Evolutionary conservation across 495 filamentous ascomycete species (phyloP).

Genomic region (Glarea lozoyensis): DNA sequence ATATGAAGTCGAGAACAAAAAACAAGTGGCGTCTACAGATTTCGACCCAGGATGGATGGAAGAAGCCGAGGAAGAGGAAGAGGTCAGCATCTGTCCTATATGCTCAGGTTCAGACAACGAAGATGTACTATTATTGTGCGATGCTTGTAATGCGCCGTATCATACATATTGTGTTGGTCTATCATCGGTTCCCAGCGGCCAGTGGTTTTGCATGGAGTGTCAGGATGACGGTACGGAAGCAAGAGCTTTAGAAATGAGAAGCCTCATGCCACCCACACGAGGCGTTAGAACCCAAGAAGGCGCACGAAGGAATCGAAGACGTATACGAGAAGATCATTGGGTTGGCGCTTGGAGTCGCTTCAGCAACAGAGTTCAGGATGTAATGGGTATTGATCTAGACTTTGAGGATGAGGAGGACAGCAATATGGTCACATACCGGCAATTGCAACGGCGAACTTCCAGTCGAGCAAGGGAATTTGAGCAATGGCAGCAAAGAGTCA

Average conservation of each 20-base stretch:
- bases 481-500: conserved; percentile 71
- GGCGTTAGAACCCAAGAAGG: conserved; percentile 38
- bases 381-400: conserved; percentile 72
- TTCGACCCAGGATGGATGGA: conserved; percentile 74
- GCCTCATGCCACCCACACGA: conserved; percentile 17
- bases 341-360: conserved; percentile 46
- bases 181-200: conserved; percentile 56
- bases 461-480: conserved; percentile 57
- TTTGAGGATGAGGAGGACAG: conserved; percentile 76
- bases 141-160: conserved; percentile 74
- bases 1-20: conserved; percentile 79
- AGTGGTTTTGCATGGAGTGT: conserved; percentile 84
- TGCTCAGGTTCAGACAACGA: conserved; percentile 70
- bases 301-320: conserved; percentile 35
- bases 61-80: conserved; percentile 57
- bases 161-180: conserved; percentile 85
- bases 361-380: conserved; percentile 38
- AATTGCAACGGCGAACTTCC: conserved; percentile 49
- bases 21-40: conserved; percentile 64
- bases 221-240: conserved; percentile 41
- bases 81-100: conserved; percentile 64
- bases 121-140: conserved; percentile 75
- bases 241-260: conserved; percentile 28
- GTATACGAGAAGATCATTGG: conserved; percentile 42
- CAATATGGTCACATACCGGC: conserved; percentile 33